Evolutionary conservation across 129 eudicot genomes (phyloP).

Genomic region (carrot (Daucus carota)): DNA sequence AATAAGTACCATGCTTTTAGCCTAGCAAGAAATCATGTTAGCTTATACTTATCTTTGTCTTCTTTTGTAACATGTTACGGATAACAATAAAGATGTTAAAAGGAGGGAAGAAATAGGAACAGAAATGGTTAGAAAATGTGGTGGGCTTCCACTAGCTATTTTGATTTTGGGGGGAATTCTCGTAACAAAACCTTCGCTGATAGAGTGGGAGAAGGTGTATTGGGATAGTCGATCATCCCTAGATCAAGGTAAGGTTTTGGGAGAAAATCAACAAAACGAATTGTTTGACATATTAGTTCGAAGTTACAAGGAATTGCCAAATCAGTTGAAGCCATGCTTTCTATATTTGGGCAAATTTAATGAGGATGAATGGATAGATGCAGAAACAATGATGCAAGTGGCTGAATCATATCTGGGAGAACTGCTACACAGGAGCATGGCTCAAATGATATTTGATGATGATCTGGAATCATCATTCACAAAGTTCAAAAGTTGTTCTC

Average conservation of each 20-base stretch:
- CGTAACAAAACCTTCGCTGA: not conserved
- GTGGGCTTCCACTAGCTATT: not conserved
- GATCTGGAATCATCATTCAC: not conserved
- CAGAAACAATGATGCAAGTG: not conserved
- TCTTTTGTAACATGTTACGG: too few species aligned
- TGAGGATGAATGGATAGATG: not conserved
- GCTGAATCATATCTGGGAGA: not conserved
- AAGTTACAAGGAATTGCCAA: not conserved
- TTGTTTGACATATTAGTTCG: not conserved
- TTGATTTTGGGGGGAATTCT: not conserved
- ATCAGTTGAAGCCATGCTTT: not conserved
- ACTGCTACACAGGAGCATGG: not conserved
- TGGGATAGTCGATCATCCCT: not conserved
- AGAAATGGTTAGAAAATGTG: not conserved
- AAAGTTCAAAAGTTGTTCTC: not conserved
- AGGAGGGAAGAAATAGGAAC: not conserved
- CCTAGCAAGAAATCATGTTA: not conserved
- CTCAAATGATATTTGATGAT: not conserved
- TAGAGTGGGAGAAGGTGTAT: not conserved
- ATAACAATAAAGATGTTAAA: too few species aligned
- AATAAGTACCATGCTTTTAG: too few species aligned
- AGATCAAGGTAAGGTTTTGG: not conserved
- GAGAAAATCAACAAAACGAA: not conserved
- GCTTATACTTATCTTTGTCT: too few species aligned
- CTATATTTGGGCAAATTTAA: not conserved